Base-by-base conservation (phyloP, 192 early-diverging fungal species). In the Spizellomyces punctatus region DNA sequence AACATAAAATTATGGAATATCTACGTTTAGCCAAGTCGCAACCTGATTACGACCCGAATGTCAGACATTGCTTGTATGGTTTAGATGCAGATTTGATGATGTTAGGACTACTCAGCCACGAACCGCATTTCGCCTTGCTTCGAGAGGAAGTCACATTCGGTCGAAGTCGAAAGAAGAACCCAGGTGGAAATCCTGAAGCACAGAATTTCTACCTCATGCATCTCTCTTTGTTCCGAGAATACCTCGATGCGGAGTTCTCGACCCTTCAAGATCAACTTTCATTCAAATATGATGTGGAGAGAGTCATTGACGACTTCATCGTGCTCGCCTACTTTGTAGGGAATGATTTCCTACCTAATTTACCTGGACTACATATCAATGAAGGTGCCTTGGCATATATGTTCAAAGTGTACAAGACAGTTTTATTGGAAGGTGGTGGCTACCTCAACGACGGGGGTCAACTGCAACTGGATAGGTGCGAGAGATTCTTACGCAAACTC, bases 1-100 rank as follows among this genome's bases (percentile, higher is more conserved):
- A 99, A 79, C 97, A 99, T 80, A 99, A 98, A 83, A 95, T 99
- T 75, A 99, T 98, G 97, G 92, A 96, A 69, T 99, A 90, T 73
- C 90, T 99, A 62, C 89, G 97, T 10, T 79, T 85, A 6, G 91
- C 92, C 60, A 89, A 94, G 58, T 82, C 89, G 44, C 88, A 85
- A 65, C 89, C 91, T 2, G 86, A 88, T 36, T 93, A 96, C 52
- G 83, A 94, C 64, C 91, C 94, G n/a, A 98, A 98, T 74, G 94
- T 93, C 8, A 81, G 86, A 17, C 97, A 99, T 79, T 96, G 98
- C 43, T 85, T 98, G 21, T 95, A 97, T 74, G 94, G 94, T 2
- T 74, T 93, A 74, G 97, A 99, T 78, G 95, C 97, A 9, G 97
- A 99, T 81, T 83, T 99, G 57, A 98, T 99, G 71, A 98, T 99